Conservation (phyloP, 148 eudicot species). For the Spergularia bocconei region DNA sequence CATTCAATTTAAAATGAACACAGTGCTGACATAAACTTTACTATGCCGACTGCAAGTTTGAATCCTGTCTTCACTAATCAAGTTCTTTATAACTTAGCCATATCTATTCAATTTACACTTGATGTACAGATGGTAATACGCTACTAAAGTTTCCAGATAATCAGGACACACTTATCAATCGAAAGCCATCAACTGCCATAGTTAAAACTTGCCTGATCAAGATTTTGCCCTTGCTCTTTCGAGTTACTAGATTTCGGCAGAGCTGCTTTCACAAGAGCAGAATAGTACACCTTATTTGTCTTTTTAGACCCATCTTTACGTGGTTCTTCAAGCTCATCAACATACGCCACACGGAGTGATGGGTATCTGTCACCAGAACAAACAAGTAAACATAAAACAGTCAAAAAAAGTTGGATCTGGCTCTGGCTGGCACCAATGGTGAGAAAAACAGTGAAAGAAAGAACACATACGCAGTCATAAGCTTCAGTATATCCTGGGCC, state of each 20-base stretch:
- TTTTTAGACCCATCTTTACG: slow-evolving; percentile 58
- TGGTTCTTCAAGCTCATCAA: slow-evolving; percentile 94
- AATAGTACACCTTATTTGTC: slow-evolving; percentile 70
- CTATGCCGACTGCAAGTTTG: neutral
- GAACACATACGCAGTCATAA: slow-evolving; percentile 72
- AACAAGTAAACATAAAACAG: neutral
- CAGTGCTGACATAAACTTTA: neutral
- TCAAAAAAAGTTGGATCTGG: neutral
- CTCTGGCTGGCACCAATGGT: neutral
- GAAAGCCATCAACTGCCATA: neutral
- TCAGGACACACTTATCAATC: neutral
- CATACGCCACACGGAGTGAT: slow-evolving; percentile 96
- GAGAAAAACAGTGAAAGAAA: neutral
- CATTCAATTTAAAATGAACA: no score
- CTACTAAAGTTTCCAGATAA: neutral
- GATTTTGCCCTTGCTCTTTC: slow-evolving; percentile 70
- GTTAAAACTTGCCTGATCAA: slow-evolving; percentile 60
- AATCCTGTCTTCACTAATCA: neutral
- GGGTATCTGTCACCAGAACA: slow-evolving; percentile 60
- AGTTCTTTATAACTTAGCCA: no score
- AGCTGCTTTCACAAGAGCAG: slow-evolving; percentile 89
- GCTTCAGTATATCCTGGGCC: slow-evolving; percentile 85
- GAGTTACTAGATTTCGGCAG: slow-evolving; percentile 72
- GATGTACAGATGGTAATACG: neutral
- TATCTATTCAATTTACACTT: neutral